These are phyloP conservation scores for Prunus davidiana DNA, from an alignment of 306 rosid genomes.

Conservation along the genomic window DNA sequence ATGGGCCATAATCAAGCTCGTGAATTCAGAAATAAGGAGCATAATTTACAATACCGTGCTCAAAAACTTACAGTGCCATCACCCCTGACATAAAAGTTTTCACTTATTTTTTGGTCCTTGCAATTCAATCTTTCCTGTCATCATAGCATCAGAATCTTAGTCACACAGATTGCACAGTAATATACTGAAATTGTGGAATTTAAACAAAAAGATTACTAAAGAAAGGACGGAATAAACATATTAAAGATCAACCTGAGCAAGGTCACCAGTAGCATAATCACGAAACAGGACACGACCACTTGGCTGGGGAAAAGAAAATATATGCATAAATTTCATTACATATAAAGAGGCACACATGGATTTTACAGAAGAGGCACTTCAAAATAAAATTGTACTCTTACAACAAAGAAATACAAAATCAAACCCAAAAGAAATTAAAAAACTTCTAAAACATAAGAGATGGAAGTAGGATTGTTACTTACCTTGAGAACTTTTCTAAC, in stretches of 20 bases:
- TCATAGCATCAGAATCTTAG: slow-evolving; percentile 7
- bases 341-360: slow-evolving; percentile 14
- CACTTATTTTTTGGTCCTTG: slow-evolving; percentile 89
- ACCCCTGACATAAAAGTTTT: slow-evolving; percentile 86
- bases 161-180: not conserved
- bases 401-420: not conserved
- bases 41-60: slow-evolving; percentile 7
- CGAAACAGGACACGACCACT: slow-evolving; percentile 73
- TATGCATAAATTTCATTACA: slow-evolving; percentile 15
- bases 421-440: not conserved
- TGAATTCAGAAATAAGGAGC: slow-evolving; percentile 21
- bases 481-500: slow-evolving; percentile 75
- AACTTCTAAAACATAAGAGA: not conserved
- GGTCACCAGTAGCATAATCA: slow-evolving; percentile 93
- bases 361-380: slow-evolving; percentile 6
- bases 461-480: slow-evolving; percentile 10
- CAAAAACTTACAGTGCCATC: slow-evolving; percentile 85
- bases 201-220: slow-evolving; percentile 6
- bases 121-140: slow-evolving; percentile 72
- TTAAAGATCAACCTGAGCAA: slow-evolving; percentile 76
- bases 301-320: slow-evolving; percentile 53
- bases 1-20: slow-evolving; percentile 7
- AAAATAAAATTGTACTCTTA: not conserved
- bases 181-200: not conserved
- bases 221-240: slow-evolving; percentile 1